Evolutionary conservation across 2,329 filamentous ascomycete genomes (phyloP).

Genomic region (Domatiomyces catenatus): DNA sequence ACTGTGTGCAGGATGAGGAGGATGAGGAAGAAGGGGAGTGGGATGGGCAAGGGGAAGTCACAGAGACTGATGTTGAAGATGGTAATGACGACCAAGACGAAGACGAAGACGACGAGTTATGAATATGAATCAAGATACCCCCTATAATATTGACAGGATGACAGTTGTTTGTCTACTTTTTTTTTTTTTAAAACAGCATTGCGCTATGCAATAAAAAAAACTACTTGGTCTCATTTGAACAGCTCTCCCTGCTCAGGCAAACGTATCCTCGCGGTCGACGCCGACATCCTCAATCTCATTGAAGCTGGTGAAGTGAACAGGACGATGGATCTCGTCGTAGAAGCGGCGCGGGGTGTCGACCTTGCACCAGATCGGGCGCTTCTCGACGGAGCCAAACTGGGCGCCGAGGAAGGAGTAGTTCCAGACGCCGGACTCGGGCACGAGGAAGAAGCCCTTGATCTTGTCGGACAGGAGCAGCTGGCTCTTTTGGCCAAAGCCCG

Average conservation of each 20-base stretch:
- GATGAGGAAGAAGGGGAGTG: not conserved
- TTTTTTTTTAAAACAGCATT: not conserved
- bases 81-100: not conserved
- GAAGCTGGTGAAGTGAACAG: slow-evolving; percentile 93
- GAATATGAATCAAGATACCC: too few relatives aligned
- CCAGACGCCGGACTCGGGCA: slow-evolving; percentile 80
- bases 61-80: not conserved
- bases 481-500: slow-evolving; percentile 83
- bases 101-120: not conserved
- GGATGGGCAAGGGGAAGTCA: too few relatives aligned
- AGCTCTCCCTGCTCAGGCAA: slow-evolving; percentile 46
- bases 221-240: not conserved
- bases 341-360: slow-evolving; percentile 77
- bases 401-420: slow-evolving; percentile 98
- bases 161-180: too few relatives aligned
- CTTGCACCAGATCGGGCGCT: slow-evolving; percentile 80
- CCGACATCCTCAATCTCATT: slow-evolving; percentile 93
- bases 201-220: not conserved
- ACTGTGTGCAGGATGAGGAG: not conserved
- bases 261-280: slow-evolving; percentile 84
- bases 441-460: slow-evolving; percentile 89
- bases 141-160: too few relatives aligned
- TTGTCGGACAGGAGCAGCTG: slow-evolving; percentile 86
- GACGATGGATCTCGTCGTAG: slow-evolving; percentile 83
- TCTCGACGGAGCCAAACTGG: slow-evolving; percentile 73